phyloP scores from a whole-genome alignment of 1,139 yeast genomes.

The Arxiozyma heterogenica region DNA sequence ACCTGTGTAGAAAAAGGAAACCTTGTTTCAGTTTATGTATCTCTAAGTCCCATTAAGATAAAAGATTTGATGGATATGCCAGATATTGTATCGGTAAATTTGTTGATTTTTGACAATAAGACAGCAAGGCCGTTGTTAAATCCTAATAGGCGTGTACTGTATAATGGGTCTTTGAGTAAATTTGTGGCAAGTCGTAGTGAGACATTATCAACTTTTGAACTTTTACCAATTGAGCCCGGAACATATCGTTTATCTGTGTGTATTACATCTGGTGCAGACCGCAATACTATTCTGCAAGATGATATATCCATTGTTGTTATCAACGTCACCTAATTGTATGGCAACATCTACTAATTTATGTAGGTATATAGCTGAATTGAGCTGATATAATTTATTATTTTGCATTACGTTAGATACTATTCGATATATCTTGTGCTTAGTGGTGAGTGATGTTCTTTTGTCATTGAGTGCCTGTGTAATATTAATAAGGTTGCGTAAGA shows the following conservation, averaged over 20 bases:
- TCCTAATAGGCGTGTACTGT: slow-evolving; percentile 20
- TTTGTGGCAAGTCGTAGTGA: slow-evolving; percentile 9
- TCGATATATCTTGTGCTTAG: too few species aligned
- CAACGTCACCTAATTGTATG: slow-evolving; percentile 4
- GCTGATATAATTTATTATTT: not conserved
- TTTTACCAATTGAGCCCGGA: slow-evolving; percentile 25
- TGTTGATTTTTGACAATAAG: slow-evolving; percentile 19
- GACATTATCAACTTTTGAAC: slow-evolving; percentile 11
- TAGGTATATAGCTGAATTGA: not conserved
- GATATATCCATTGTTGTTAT: slow-evolving; percentile 11
- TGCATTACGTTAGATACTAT: not conserved
- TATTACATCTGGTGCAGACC: slow-evolving; percentile 10
- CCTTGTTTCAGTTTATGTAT: slow-evolving; percentile 6
- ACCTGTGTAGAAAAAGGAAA: slow-evolving; percentile 13
- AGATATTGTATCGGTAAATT: slow-evolving; percentile 9
- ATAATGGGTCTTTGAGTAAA: slow-evolving; percentile 21
- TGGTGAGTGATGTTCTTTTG: too few species aligned
- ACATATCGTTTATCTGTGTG: slow-evolving; percentile 20
- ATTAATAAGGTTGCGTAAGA: too few species aligned
- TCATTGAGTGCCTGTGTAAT: too few species aligned
- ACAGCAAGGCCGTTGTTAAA: slow-evolving; percentile 20
- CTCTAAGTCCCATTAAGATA: slow-evolving; percentile 6
- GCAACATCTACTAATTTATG: too few species aligned
- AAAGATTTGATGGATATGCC: not conserved
- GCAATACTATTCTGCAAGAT: slow-evolving; percentile 12